Base-by-base conservation (phyloP, 2,329 filamentous ascomycete species). In the Apiospora marii region DNA sequence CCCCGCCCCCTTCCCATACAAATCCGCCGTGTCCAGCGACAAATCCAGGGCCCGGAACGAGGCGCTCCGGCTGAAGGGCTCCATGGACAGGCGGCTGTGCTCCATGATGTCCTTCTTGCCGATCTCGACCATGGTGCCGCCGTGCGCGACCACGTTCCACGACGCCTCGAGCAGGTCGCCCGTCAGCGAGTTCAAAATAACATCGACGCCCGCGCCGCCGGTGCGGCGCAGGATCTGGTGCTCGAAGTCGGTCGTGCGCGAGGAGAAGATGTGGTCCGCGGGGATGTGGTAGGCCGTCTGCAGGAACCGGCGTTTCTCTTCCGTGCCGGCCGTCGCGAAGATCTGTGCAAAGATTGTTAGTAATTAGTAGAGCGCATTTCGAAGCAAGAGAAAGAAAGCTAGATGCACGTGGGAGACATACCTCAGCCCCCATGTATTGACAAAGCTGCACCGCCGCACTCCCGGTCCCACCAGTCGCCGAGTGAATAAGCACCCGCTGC, bases 121-220 rank as follows among this genome's bases (percentile, higher is more conserved):
- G 19, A 46, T 49, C 67, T 46, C 67, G 16, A 49, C 44, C 41
- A 69, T 46, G 24, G 44, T 69, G 43, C 67, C 67, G 43, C 24
- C 24, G 12, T 49, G 4, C 2, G 67, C 67, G 14, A 69, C 34
- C 13, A 16, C 10, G 19, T 24, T n/a, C 67, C 67, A 49, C 13
- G 73, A 73, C 16, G 77, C 37, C 30, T 78, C 4, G 8, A 69
- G 8, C 12, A 69, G n/a, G 7, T 71, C 82, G 0, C 69, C 69
- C 10, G 86, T 84, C 27, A 70, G 22, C 0, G 86, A 80, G 73
- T 86, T 68, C 7, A 68, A 2, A 37, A 68, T 24, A 2, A 68
- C 12, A 13, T 68, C 37, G 41, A 44, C 64, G 37, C 64, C 64
- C 4, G 16, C 0, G 1, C 64, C 64, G 6, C 24, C n/a, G 6